These are phyloP conservation scores for Ceratobasidium sp. DNA, from an alignment of 1,284 basidiomycete genomes.

Conservation along the genomic window DNA sequence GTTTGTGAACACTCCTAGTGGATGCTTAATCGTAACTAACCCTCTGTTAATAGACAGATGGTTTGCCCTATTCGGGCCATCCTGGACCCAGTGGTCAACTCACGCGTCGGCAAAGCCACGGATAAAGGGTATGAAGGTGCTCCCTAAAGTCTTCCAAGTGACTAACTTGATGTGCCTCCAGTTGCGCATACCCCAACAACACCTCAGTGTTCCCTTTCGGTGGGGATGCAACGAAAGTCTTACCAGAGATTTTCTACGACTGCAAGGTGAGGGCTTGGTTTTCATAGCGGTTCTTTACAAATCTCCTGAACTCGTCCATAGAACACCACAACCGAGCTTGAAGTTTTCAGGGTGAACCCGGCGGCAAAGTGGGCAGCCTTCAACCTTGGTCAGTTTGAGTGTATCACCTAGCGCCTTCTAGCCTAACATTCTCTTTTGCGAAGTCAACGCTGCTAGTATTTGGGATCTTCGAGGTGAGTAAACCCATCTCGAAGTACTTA, in stretches of 20 bases:
- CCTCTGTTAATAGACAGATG: conserved; percentile 14
- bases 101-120: conserved; percentile 27
- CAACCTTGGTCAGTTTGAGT: conserved; percentile 14
- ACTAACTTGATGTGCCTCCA: too few species aligned
- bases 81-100: conserved; percentile 25
- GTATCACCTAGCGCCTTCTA: not conserved
- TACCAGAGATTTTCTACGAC: conserved; percentile 5
- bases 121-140: conserved; percentile 12
- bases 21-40: not conserved
- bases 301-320: not conserved
- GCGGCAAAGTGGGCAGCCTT: conserved; percentile 30
- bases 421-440: too few species aligned
- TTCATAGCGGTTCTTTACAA: too few species aligned
- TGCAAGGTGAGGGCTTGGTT: not conserved
- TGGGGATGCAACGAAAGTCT: not conserved
- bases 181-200: conserved; percentile 23
- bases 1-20: not conserved
- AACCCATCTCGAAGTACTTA: not conserved
- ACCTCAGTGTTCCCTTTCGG: conserved; percentile 23
- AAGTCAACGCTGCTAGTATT: conserved; percentile 29
- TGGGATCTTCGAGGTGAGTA: conserved; percentile 28
- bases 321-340: conserved; percentile 30
- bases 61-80: conserved; percentile 20
- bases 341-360: conserved; percentile 27
- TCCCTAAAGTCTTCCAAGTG: not conserved